Base-by-base conservation (phyloP, 225 moss, liverwort and hornwort genomes). In the Bryum argenteum region DNA sequence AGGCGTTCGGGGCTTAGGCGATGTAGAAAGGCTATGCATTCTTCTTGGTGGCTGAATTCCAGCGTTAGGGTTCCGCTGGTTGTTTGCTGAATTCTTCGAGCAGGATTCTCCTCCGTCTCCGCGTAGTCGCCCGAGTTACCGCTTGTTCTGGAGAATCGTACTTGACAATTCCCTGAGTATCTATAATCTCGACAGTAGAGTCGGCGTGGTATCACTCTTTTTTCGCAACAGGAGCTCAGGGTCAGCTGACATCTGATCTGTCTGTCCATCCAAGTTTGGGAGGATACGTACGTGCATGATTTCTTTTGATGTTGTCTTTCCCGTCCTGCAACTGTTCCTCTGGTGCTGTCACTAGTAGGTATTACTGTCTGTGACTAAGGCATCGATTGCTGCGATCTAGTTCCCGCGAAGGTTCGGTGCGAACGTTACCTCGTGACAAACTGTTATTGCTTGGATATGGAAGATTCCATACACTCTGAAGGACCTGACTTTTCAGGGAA, bases 41-140 rank as follows among this genome's bases (percentile, higher is more conserved):
- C 23, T 48, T 40, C 23, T 48, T 40, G 61, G 61, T 66, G 40
- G 1, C 61, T 66, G 80, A 39, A 17, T 62, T 55, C n/a, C 22
- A 41, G 28, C 48, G 10, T 53, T 41, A 56, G 61, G 71, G 67
- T 48, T 76, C 2, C 19, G 19, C 65, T 16, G 75, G 75, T 33
- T n/a, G 15, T 52, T 24, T 60, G 20, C 67, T 48, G 41, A 22
- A 39, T n/a, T 61, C 43, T 12, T 37, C 17, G 75, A 62, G 42
- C 52, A 15, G 28, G 16, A 13, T 8, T 19, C n/a, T 13, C n/a
- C 24, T 1, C 23, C 50, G 2, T 23, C n/a, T n/a, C 26, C n/a
- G 23, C 21, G 26, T 23, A 52, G 21, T 6, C 54, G 23, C 58
- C 5, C 39, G 39, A n/a, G 50, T 51, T n/a, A 23, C 40, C 18